These are phyloP conservation scores for Cyberlindnera saturnus DNA, from an alignment of 805 yeast species.

Conservation along the genomic window DNA sequence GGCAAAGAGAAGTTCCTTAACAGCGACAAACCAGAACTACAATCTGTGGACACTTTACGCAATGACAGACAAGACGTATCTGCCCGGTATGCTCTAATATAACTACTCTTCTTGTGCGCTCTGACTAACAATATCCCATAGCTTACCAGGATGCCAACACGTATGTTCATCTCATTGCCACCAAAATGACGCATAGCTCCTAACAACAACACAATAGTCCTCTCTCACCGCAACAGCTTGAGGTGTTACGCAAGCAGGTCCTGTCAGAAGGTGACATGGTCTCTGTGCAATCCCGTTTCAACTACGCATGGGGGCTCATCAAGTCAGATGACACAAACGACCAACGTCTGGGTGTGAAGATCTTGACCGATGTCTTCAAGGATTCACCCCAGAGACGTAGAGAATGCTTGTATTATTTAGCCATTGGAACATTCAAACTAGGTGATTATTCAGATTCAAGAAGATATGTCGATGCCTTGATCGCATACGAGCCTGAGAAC, in stretches of 20 bases:
- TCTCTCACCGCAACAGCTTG: constrained; percentile 67
- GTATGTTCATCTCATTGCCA: constrained; percentile 13
- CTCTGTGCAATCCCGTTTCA: constrained; percentile 79
- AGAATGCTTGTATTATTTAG: constrained; percentile 82
- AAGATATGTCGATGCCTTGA: constrained; percentile 72
- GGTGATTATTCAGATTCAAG: constrained; percentile 86
- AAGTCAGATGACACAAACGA: constrained; percentile 58
- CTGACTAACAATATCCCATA: constrained; percentile 3
- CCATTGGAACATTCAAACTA: constrained; percentile 81
- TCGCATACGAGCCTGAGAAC: constrained; percentile 79
- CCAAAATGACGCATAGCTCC: background rate
- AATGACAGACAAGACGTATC: constrained; percentile 12
- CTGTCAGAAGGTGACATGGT: constrained; percentile 75
- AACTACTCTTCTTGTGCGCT: background rate
- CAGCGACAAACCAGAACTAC: background rate
- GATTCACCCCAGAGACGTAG: constrained; percentile 79
- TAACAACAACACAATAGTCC: constrained; percentile 28
- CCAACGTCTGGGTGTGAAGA: constrained; percentile 73
- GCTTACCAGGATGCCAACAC: constrained; percentile 26
- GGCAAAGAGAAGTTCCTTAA: background rate
- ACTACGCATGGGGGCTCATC: constrained; percentile 94
- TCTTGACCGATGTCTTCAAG: constrained; percentile 63
- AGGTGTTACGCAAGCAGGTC: constrained; percentile 69
- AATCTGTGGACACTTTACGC: background rate
- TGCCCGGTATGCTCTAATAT: constrained; percentile 14